phyloP scores from a whole-genome alignment of 2,329 filamentous ascomycete genomes.

The Hirsutella rhossiliensis region DNA sequence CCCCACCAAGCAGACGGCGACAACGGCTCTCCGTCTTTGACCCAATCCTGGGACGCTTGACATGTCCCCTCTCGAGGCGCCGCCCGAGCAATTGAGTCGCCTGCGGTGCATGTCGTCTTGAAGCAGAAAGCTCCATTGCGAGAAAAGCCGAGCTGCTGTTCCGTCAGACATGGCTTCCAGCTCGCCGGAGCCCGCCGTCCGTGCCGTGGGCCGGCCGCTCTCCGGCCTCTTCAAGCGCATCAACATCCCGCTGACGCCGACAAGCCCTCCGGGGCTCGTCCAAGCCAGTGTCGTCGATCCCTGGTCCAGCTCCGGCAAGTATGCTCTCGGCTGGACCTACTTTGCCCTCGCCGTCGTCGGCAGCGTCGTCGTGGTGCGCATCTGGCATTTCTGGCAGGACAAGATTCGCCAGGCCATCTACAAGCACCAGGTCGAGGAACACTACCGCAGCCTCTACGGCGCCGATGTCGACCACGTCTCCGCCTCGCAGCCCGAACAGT shows the following conservation, averaged over 20 bases:
- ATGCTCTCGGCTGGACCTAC: constrained; percentile 79
- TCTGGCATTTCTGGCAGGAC: constrained; percentile 87
- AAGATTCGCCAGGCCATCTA: constrained; percentile 83
- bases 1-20: no score
- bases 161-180: constrained; percentile 27
- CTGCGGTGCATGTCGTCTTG: constrained; percentile 13
- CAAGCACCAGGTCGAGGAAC: constrained; percentile 65
- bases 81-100: background rate
- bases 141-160: constrained; percentile 1
- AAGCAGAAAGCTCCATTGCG: constrained; percentile 3
- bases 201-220: constrained; percentile 18
- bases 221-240: constrained; percentile 40
- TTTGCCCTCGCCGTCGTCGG: constrained; percentile 65
- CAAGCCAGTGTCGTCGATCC: constrained; percentile 60
- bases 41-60: background rate
- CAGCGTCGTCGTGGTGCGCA: constrained; percentile 54
- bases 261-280: constrained; percentile 47
- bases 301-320: constrained; percentile 73
- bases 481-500: constrained; percentile 34
- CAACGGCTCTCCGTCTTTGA: no score
- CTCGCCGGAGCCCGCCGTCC: constrained; percentile 13
- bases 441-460: constrained; percentile 43
- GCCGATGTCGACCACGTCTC: constrained; percentile 35
- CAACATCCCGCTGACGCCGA: constrained; percentile 45
- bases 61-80: background rate